Base-by-base conservation (phyloP, 1,139 yeast species). In the Kodamaea ohmeri region DNA sequence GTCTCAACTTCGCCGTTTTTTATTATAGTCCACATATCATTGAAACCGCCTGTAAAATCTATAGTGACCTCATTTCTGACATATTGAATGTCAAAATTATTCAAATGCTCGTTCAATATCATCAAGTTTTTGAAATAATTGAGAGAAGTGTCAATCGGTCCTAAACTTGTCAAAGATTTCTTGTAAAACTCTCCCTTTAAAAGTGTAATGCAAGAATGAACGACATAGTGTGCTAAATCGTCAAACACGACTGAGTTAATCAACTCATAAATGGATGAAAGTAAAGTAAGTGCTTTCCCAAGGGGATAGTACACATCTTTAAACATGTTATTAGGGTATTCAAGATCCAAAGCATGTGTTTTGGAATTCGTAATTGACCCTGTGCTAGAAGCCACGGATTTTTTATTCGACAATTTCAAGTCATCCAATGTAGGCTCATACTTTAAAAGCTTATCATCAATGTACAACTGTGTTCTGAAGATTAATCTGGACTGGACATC, bases 181-280 rank as follows among this genome's bases (percentile, higher is more conserved):
- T 44, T 64, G 47, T 73, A 76, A 6, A 85, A 86, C 25, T 63
- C 50, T 53, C 67, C 56, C 65, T 74, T 56, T 73, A 70, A 21
- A 79, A 84, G 37, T 29, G 64, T 57, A 27, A 90, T 73, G 50
- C 95, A 83, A 34, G 84, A 77, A 53, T 87, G 96, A 4, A 90
- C 87, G 41, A 88, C 80, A 39, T 84, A 79, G 56, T 89, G 96
- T 0, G 97, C 96, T 45, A 90, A 62, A 53, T 88, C 96, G 53
- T 89, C 96, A 62, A 90, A 90, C 1, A 89, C 86, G 7, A 76
- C 67, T 1, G 84, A 78, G 47, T 83, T 81, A 18, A 90, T 76
- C 48, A 89, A 67, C 52, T 87, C 95, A 55, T 88, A 86, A 16
- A 90, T 83, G 52, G 80, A 85, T 17, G 90, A 82, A 25, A 90